These are phyloP conservation scores for Chlamydomonas sp. DNA, from an alignment of 139 green algal species.

Conservation along the genomic window DNA sequence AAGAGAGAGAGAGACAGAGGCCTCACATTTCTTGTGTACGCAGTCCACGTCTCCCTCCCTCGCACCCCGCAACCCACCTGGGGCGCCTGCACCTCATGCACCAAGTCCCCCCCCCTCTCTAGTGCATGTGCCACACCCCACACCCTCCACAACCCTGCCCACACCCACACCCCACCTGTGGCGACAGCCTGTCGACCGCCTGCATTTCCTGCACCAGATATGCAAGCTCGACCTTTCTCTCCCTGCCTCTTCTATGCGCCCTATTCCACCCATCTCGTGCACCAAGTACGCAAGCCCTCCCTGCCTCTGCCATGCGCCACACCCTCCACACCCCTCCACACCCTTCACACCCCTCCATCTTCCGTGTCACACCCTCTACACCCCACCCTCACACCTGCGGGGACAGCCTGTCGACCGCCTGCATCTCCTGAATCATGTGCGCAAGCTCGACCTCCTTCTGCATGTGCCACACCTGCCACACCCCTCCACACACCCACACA, in stretches of 20 bases:
- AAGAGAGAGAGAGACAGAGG: no score
- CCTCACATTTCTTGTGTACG: no score
- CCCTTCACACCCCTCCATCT: background rate
- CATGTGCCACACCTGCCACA: slow-evolving; percentile 78
- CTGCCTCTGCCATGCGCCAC: no score
- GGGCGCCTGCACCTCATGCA: slow-evolving; percentile 63
- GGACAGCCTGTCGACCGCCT: slow-evolving; percentile 71
- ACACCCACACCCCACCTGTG: slow-evolving; percentile 32
- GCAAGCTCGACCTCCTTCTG: slow-evolving; percentile 75
- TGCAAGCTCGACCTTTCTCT: slow-evolving; percentile 74
- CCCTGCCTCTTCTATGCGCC: no score
- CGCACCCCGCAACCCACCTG: background rate
- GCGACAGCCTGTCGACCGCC: slow-evolving; percentile 71
- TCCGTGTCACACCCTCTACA: background rate
- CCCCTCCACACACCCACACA: background rate
- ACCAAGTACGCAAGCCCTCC: no score
- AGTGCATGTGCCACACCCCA: slow-evolving; percentile 84
- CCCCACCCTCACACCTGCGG: slow-evolving; percentile 39
- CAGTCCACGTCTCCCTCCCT: background rate
- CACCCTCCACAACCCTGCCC: background rate
- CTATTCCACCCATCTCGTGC: no score
- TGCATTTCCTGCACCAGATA: slow-evolving; percentile 75
- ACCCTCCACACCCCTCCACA: background rate
- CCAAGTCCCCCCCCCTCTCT: slow-evolving; percentile 76
- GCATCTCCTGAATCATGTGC: slow-evolving; percentile 73